These are phyloP conservation scores for Coniosporium tulheliwenetii DNA, from an alignment of 2,329 filamentous ascomycete genomes.

Conservation along the genomic window DNA sequence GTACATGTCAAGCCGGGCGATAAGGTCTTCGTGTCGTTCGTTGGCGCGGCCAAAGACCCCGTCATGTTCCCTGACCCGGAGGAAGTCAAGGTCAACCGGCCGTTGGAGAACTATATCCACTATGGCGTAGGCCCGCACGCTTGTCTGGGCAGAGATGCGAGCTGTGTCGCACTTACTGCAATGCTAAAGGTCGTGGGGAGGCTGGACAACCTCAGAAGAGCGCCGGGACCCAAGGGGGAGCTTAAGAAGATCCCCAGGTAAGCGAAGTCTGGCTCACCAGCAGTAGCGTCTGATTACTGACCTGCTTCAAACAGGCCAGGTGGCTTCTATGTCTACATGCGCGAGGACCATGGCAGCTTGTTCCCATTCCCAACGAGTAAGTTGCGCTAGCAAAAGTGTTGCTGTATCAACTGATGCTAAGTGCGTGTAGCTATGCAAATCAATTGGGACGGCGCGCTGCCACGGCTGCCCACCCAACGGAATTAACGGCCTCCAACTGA, in stretches of 20 bases:
- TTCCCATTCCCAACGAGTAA: conserved; percentile 31
- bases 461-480: background rate
- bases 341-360: conserved; percentile 46
- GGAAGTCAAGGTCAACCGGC: conserved; percentile 45
- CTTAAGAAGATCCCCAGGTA: conserved; percentile 45
- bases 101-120: conserved; percentile 48
- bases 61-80: conserved; percentile 46
- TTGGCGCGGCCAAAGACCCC: conserved; percentile 29
- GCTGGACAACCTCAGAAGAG: conserved; percentile 43
- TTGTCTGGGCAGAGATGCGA: conserved; percentile 45
- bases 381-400: background rate
- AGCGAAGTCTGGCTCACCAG: background rate
- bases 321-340: conserved; percentile 46
- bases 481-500: background rate
- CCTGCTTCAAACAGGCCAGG: conserved; percentile 17
- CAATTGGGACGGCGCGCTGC: background rate
- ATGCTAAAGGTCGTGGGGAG: conserved; percentile 53
- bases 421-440: background rate
- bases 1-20: conserved; percentile 40
- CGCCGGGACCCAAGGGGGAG: conserved; percentile 47
- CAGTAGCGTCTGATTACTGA: background rate
- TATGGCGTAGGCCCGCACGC: conserved; percentile 47
- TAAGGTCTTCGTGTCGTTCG: conserved; percentile 48
- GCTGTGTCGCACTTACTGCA: conserved; percentile 46
- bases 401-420: background rate